Evolutionary conservation across 108 stramenopile genomes (phyloP), one percentile per base, ranked within the genome.

Genomic region (Parietichytrium sp.): DNA sequence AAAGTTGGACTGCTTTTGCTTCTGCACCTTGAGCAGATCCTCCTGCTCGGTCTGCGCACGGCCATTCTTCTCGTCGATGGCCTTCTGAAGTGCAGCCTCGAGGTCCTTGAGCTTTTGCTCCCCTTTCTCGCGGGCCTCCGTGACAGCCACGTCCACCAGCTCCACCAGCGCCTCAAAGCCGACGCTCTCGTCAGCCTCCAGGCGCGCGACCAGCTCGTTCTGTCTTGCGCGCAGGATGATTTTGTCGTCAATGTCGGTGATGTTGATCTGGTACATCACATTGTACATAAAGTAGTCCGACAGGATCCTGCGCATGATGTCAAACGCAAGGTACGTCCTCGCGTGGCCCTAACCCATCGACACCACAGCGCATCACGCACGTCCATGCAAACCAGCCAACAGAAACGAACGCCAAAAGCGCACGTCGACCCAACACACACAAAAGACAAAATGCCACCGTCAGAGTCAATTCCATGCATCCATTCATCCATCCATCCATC

Each of bases 201-300:
- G 61, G 61, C 45, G 38, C 1, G 36, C 61, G 20, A 72, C 61
- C 23, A 72, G 61, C 61, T 72, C 45, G 61, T 72, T 88, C 80
- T 94, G 92, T 26, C 89, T 72, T 36, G 95, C 90, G 51, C 97
- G 82, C 72, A 87, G 52, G 83, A 99, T 97, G 55, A 98, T 99
- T 87, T 99, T 99, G 85, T 99, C 98, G 82, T 99, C 98, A 27
- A 99, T 93, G 87, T 99, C 97, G 29, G 48, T 80, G 81, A 93
- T 93, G 81, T 96, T 96, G 49, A 96, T 91, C 49, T 89, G 89
- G 85, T 92, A 90, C 42, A 89, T 53, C 30, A 98, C 93, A 82
- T 97, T 85, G 89, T 96, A 97, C 55, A 93, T 92, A 84, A 98
- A 98, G 83, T 95, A 94, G 81, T 96, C 94, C 49, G 88, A 82